Percentiles rank a stretch among this genome's conserved stretches.
phyloP scores from a whole-genome alignment of 495 filamentous ascomycete species.

The Bathelium albidoporum region DNA sequence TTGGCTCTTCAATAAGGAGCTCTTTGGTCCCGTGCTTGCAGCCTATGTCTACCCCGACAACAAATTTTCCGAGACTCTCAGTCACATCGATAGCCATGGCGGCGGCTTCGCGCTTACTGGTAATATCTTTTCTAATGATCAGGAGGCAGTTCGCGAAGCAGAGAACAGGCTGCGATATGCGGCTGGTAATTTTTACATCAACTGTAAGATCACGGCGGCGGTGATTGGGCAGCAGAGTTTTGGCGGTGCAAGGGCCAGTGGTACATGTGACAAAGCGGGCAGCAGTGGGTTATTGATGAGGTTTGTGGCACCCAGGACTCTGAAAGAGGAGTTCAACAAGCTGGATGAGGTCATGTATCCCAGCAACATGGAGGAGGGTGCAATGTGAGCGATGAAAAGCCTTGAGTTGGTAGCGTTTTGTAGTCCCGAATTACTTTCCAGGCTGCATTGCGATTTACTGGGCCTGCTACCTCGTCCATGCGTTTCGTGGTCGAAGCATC shows the following conservation, averaged over 20 bases:
- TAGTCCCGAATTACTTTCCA: background rate
- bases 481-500: background rate
- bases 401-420: background rate
- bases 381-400: conserved; percentile 1
- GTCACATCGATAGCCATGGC: conserved; percentile 50
- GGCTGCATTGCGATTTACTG: background rate
- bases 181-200: conserved; percentile 86
- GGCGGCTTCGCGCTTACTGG: conserved; percentile 73
- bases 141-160: conserved; percentile 53
- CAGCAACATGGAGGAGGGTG: conserved; percentile 44
- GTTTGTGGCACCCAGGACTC: conserved; percentile 73
- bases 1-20: conserved; percentile 56
- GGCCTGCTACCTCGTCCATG: background rate
- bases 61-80: conserved; percentile 45
- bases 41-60: conserved; percentile 63
- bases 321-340: conserved; percentile 82
- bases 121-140: conserved; percentile 65
- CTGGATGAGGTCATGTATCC: conserved; percentile 64
- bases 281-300: conserved; percentile 62
- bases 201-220: conserved; percentile 85
- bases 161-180: conserved; percentile 66
- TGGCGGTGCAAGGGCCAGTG: conserved; percentile 73
- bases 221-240: conserved; percentile 92
- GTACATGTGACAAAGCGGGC: conserved; percentile 89
- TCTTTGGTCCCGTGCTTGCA: conserved; percentile 66